Evolutionary conservation across 2,329 filamentous ascomycete genomes (phyloP).

Genomic region (Xylariomycetidae sp.): DNA sequence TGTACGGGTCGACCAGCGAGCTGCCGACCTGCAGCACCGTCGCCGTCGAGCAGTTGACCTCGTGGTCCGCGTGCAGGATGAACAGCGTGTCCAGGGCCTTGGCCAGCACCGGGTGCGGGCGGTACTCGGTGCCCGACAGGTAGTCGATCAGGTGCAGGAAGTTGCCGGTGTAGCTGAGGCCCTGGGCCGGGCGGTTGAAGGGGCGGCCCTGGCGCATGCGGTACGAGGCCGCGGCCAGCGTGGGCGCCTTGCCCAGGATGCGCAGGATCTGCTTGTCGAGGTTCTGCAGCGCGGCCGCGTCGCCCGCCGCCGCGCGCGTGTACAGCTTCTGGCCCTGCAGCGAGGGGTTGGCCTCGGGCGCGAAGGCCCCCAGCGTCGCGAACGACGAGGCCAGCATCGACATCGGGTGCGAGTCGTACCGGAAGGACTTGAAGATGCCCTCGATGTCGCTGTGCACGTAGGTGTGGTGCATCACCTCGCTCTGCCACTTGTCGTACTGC

Average conservation of each 20-base stretch:
- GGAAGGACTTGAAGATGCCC: slow-evolving; percentile 44
- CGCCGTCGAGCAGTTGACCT: slow-evolving; percentile 52
- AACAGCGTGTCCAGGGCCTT: slow-evolving; percentile 47
- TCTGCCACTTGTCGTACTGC: slow-evolving; percentile 36
- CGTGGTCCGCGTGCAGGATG: slow-evolving; percentile 53
- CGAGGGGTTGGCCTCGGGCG: slow-evolving; percentile 44
- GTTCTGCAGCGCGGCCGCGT: slow-evolving; percentile 33
- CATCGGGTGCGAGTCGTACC: slow-evolving; percentile 47
- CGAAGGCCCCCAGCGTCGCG: slow-evolving; percentile 42
- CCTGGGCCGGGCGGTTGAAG: slow-evolving; percentile 42
- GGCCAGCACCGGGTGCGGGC: slow-evolving; percentile 43
- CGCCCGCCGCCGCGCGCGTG: slow-evolving; percentile 36
- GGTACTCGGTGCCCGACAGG: slow-evolving; percentile 39
- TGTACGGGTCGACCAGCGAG: slow-evolving; percentile 50
- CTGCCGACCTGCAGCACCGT: slow-evolving; percentile 51
- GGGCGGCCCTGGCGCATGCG: slow-evolving; percentile 45
- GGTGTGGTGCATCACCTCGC: slow-evolving; percentile 46
- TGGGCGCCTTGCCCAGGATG: slow-evolving; percentile 46
- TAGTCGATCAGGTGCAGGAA: slow-evolving; percentile 49
- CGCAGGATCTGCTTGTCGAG: slow-evolving; percentile 48
- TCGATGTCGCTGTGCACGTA: slow-evolving; percentile 43
- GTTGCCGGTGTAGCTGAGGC: slow-evolving; percentile 48
- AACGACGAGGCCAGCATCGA: slow-evolving; percentile 45
- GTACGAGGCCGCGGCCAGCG: slow-evolving; percentile 44
- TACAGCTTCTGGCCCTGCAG: slow-evolving; percentile 44